Percentiles rank a stretch among this genome's conserved stretches.
These are phyloP conservation scores for Russula emetica DNA, from an alignment of 768 basidiomycete genomes.

Conservation along the genomic window DNA sequence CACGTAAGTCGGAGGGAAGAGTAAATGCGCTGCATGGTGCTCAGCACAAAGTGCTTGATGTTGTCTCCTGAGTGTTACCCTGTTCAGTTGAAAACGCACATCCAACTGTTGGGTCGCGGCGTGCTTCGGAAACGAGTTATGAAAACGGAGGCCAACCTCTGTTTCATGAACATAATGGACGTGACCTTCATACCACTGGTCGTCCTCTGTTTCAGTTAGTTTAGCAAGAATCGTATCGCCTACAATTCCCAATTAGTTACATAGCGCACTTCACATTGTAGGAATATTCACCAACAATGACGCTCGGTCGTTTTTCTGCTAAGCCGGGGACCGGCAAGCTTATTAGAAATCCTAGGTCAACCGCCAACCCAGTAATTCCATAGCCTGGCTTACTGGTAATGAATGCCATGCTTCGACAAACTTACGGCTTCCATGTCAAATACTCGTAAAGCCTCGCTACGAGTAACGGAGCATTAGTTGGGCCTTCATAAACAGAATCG, in stretches of 20 bases:
- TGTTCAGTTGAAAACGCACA: slow-evolving; percentile 48
- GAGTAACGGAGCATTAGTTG: neutral
- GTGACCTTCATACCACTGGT: slow-evolving; percentile 17
- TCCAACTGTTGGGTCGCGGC: neutral
- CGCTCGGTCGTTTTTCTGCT: slow-evolving; percentile 20
- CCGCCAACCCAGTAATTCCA: neutral
- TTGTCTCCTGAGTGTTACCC: slow-evolving; percentile 50
- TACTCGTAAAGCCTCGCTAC: slow-evolving; percentile 3
- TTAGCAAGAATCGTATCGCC: slow-evolving; percentile 7
- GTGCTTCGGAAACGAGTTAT: neutral
- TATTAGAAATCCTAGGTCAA: neutral
- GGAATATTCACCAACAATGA: slow-evolving; percentile 4
- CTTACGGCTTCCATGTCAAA: slow-evolving; percentile 10
- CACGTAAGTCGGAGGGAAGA: slow-evolving; percentile 7
- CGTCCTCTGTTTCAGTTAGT: neutral
- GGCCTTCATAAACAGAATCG: neutral
- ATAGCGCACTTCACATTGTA: neutral
- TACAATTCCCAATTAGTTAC: neutral
- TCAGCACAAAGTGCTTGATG: slow-evolving; percentile 32
- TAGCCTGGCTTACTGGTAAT: neutral
- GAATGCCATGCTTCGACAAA: slow-evolving; percentile 2
- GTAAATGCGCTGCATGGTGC: neutral
- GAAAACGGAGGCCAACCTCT: slow-evolving; percentile 6
- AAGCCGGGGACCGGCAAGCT: slow-evolving; percentile 13
- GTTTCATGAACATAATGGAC: slow-evolving; percentile 3